These are phyloP conservation scores for Chimonanthus salicifolius DNA, from an alignment of 164 flowering plant species.

Conservation along the genomic window DNA sequence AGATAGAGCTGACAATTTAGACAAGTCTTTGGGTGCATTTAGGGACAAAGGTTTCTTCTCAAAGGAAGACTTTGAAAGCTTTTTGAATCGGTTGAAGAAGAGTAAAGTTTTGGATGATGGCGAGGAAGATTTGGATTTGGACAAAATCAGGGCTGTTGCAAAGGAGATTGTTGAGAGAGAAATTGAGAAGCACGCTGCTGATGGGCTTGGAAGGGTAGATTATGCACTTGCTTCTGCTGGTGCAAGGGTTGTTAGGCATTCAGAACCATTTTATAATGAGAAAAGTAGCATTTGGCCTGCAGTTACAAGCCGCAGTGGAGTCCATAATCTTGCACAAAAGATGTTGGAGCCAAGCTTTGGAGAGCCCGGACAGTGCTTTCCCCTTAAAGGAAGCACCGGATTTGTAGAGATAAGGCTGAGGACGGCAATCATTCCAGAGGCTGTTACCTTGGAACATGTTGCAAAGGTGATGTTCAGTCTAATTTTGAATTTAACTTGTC, in stretches of 20 bases:
- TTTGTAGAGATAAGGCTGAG: constrained; percentile 66
- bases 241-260: constrained; percentile 57
- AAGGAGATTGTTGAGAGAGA: constrained; percentile 64
- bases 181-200: constrained; percentile 78
- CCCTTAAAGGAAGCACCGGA: constrained; percentile 68
- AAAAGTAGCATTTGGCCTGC: constrained; percentile 27
- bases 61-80: constrained; percentile 47
- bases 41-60: constrained; percentile 28
- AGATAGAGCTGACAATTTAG: constrained; percentile 25
- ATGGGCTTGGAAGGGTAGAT: constrained; percentile 79
- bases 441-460: constrained; percentile 84
- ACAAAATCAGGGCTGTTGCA: constrained; percentile 51
- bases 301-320: constrained; percentile 14
- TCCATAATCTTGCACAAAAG: constrained; percentile 44
- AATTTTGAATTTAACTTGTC: too few species aligned
- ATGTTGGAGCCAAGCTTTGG: constrained; percentile 88
- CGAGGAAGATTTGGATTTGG: constrained; percentile 34
- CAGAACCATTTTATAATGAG: constrained; percentile 38
- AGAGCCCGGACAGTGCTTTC: constrained; percentile 85
- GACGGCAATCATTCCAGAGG: constrained; percentile 67
- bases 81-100: constrained; percentile 37
- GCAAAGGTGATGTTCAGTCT: constrained; percentile 50
- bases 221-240: constrained; percentile 76
- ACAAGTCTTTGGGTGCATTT: constrained; percentile 28
- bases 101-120: constrained; percentile 4